Percentiles rank a stretch among this genome's conserved stretches.
These are phyloP conservation scores for Globisporangium nodosum DNA, from an alignment of 352 stramenopile genomes.

Conservation along the genomic window DNA sequence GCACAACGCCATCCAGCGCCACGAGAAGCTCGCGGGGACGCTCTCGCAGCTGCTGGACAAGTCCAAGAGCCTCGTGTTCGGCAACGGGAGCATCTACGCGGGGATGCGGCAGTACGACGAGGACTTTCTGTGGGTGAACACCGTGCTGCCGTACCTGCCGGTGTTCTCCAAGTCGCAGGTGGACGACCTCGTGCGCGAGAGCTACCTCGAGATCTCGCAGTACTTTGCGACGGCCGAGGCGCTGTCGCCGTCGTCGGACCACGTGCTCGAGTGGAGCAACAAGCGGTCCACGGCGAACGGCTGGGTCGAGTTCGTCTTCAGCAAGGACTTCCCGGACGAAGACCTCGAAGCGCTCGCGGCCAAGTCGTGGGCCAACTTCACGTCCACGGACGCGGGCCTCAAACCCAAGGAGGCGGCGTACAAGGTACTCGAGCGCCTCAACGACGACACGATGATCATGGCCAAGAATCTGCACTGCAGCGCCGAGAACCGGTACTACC, in stretches of 20 bases:
- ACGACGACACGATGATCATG: too few species aligned
- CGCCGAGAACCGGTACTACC: too few species aligned
- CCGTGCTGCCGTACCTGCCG: conserved; percentile 13
- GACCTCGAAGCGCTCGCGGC: conserved; percentile 12
- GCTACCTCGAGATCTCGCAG: conserved; percentile 7
- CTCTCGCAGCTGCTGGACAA: background rate
- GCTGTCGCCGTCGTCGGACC: conserved; percentile 10
- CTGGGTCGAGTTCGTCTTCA: conserved; percentile 21
- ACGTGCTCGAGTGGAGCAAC: conserved; percentile 30
- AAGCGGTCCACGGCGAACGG: conserved; percentile 6
- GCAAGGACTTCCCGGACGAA: conserved; percentile 21
- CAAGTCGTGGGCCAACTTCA: conserved; percentile 16
- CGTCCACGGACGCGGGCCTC: too few species aligned
- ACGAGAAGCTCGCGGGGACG: background rate
- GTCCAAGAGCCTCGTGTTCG: background rate
- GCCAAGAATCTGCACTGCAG: too few species aligned
- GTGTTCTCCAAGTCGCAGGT: conserved; percentile 5
- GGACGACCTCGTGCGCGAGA: conserved; percentile 3
- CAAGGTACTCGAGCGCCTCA: too few species aligned
- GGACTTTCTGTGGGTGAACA: conserved; percentile 13
- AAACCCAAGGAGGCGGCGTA: too few species aligned
- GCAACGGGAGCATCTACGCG: background rate
- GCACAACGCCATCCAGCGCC: background rate
- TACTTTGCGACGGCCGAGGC: conserved; percentile 8
- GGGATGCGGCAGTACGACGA: conserved; percentile 1